Evolutionary conservation across 139 green algal species (phyloP).

Genomic region (Chlamydomonas urium): DNA sequence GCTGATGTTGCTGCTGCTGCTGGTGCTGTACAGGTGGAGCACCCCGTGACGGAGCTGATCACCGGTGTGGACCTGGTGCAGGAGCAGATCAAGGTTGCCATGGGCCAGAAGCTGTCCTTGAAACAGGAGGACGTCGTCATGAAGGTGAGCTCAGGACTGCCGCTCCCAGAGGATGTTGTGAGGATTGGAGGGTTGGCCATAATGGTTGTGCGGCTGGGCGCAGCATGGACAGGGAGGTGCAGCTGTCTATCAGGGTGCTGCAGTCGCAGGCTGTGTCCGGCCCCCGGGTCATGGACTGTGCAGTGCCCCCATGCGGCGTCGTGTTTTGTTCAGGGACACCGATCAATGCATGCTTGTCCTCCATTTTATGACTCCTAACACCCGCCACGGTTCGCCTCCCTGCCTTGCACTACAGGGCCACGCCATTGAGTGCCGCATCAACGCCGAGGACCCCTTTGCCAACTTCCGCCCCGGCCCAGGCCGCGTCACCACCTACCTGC

Average conservation of each 20-base stretch:
- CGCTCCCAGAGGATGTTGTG: not conserved
- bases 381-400: too few relatives aligned
- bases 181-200: too few relatives aligned
- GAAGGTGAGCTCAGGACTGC: not conserved
- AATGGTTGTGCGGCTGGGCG: too few relatives aligned
- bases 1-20: too few relatives aligned
- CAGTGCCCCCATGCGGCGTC: too few relatives aligned
- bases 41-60: constrained; percentile 95
- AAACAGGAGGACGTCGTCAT: constrained; percentile 57
- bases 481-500: constrained; percentile 84
- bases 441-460: constrained; percentile 90
- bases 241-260: too few relatives aligned
- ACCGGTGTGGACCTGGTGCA: constrained; percentile 90
- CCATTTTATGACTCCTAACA: too few relatives aligned
- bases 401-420: constrained; percentile 57
- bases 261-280: too few relatives aligned
- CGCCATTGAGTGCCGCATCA: constrained; percentile 91
- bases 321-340: too few relatives aligned
- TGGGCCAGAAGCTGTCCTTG: constrained; percentile 69
- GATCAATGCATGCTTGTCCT: too few relatives aligned
- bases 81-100: constrained; percentile 86
- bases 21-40: constrained; percentile 71
- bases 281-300: too few relatives aligned
- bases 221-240: too few relatives aligned
- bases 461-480: constrained; percentile 58